Base-by-base conservation (phyloP, 352 stramenopile species). In the Globisporangium cederbergense region DNA sequence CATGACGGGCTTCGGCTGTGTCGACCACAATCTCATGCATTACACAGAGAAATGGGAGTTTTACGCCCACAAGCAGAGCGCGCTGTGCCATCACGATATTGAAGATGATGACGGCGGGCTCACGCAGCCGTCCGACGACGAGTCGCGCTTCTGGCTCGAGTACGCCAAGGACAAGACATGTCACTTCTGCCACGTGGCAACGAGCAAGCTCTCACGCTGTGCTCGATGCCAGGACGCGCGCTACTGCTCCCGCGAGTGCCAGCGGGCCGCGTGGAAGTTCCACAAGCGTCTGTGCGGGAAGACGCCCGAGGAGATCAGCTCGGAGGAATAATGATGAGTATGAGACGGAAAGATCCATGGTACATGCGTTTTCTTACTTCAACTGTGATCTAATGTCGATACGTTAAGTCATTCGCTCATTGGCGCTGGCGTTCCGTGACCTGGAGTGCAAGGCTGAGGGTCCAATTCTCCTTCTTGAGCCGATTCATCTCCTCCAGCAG, bases 41-140 rank as follows among this genome's bases (percentile, higher is more conserved):
- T 74, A 93, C 52, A 87, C 73, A 0, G 86, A 95, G 58, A 95
- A 93, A 60, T 95, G 86, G 86, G 80, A 91, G 63, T 75, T 92
- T 38, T 92, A 88, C 46, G 86, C 76, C 13, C 56, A 73, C 0
- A 50, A 71, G 8, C 61, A 76, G 3, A 88, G 72, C 46, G 61
- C 72, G 0, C 76, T 90, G 18, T 75, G 70, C 32, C 65, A 52
- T 13, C 16, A 52, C n/a, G 46, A n/a, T n/a, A 20, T 72, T 18
- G 74, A 75, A 8, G 72, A 76, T 2, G 78, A 80, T 10, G 72
- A 76, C 2, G 78, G 79, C 9, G 56, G 6, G 22, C 66, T 85
- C 53, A 79, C 72, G 1, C 72, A 82, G 25, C 70, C 79, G 6
- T 74, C 67, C 14, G 79, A 86, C 20, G 81, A 88, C 18, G 83